Evolutionary conservation across 176 grass and related monocot genomes (phyloP).

Genomic region (Cymbopogon citratus): DNA sequence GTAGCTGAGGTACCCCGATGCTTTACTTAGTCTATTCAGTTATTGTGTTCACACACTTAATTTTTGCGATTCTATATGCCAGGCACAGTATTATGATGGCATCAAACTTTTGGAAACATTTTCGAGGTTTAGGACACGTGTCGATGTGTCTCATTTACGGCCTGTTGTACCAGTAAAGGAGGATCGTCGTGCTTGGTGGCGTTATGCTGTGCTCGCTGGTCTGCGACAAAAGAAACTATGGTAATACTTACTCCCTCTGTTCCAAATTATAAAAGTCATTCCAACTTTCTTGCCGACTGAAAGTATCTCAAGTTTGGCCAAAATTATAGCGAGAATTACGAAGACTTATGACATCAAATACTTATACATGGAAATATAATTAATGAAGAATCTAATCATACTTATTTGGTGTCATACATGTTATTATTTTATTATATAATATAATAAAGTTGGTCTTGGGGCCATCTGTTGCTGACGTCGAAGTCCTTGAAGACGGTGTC

Average conservation of each 20-base stretch:
- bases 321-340: not conserved
- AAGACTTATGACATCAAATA: not conserved
- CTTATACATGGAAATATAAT: not conserved
- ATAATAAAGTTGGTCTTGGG: no score
- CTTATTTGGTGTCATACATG: not conserved
- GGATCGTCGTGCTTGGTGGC: slow-evolving; percentile 87
- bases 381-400: not conserved
- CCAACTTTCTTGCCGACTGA: no score
- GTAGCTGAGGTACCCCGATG: slow-evolving; percentile 64
- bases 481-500: no score
- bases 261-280: no score
- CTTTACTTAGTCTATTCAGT: slow-evolving; percentile 10
- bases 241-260: slow-evolving; percentile 14
- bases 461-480: no score
- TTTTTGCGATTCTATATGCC: slow-evolving; percentile 30
- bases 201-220: slow-evolving; percentile 82
- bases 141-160: slow-evolving; percentile 94
- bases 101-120: slow-evolving; percentile 94
- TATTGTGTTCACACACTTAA: slow-evolving; percentile 13
- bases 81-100: slow-evolving; percentile 95
- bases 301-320: not conserved
- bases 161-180: slow-evolving; percentile 70
- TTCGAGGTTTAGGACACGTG: slow-evolving; percentile 87
- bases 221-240: slow-evolving; percentile 91
- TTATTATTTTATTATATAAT: not conserved